Evolutionary conservation across 805 yeast genomes (phyloP).

Genomic region (Jamesozyma jinghongensis): DNA sequence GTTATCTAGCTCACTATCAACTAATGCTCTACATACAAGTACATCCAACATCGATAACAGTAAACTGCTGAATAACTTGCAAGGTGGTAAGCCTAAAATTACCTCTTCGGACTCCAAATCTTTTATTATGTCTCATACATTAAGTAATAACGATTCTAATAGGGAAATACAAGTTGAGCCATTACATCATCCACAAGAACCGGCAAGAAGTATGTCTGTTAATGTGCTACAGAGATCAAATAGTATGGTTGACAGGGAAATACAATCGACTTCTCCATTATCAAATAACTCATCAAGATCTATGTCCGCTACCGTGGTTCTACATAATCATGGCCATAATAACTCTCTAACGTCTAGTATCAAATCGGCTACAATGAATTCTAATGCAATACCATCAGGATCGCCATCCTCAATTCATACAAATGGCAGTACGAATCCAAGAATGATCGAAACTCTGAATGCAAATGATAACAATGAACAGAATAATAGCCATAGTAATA

Average conservation of each 20-base stretch:
- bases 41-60: conserved; percentile 1
- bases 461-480: too few species aligned
- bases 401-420: neutral
- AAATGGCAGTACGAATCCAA: neutral
- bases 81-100: neutral
- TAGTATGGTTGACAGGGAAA: conserved; percentile 1
- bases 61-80: neutral
- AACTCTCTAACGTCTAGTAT: neutral
- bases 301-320: neutral
- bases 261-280: neutral
- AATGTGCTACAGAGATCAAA: conserved; percentile 2
- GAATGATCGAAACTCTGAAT: too few species aligned
- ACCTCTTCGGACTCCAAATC: neutral
- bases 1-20: conserved; percentile 16
- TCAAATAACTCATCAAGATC: conserved; percentile 1
- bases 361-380: neutral
- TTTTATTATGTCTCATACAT: neutral
- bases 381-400: neutral
- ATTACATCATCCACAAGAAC: neutral
- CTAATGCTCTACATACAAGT: conserved; percentile 1
- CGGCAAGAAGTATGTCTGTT: neutral
- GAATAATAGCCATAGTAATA: too few species aligned
- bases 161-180: too few species aligned
- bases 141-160: neutral
- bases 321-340: neutral